Conservation (phyloP, 2,329 filamentous ascomycete genomes). For the Plenodomus lindquistii region DNA sequence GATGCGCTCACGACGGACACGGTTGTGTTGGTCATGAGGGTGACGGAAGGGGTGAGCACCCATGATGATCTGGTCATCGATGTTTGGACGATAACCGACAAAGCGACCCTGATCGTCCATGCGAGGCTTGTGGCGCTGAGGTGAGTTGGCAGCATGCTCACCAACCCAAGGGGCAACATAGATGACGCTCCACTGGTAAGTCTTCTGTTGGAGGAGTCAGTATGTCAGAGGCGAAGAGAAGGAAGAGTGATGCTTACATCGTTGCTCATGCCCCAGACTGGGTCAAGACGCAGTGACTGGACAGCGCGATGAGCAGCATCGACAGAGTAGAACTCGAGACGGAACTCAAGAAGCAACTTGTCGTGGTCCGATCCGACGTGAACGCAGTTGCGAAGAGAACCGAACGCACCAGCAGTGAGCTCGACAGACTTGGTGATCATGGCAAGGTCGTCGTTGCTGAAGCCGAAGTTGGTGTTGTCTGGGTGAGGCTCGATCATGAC, state of each 20-base stretch:
- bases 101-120: constrained; percentile 28
- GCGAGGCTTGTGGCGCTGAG: constrained; percentile 23
- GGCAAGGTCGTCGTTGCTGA: constrained; percentile 18
- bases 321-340: constrained; percentile 38
- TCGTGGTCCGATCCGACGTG: constrained; percentile 21
- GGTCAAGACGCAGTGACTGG: constrained; percentile 15
- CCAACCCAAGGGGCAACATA: constrained; percentile 22
- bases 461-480: constrained; percentile 11
- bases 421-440: constrained; percentile 16
- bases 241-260: constrained; percentile 15
- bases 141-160: constrained; percentile 22
- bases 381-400: constrained; percentile 19
- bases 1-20: constrained; percentile 45
- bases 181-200: constrained; percentile 23
- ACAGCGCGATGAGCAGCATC: constrained; percentile 33
- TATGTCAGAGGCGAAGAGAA: constrained; percentile 1
- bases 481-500: constrained; percentile 22
- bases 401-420: constrained; percentile 19
- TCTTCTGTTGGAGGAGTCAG: constrained; percentile 27
- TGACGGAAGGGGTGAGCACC: constrained; percentile 15
- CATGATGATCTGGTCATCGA: not conserved
- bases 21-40: constrained; percentile 42
- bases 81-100: constrained; percentile 18
- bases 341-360: constrained; percentile 26
- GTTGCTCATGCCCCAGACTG: constrained; percentile 14